A percentile compares a stretch with the other conserved stretches of the same genome.
These are phyloP conservation scores for Phytopythium montanum DNA, from an alignment of 352 stramenopile species.

Conservation along the genomic window DNA sequence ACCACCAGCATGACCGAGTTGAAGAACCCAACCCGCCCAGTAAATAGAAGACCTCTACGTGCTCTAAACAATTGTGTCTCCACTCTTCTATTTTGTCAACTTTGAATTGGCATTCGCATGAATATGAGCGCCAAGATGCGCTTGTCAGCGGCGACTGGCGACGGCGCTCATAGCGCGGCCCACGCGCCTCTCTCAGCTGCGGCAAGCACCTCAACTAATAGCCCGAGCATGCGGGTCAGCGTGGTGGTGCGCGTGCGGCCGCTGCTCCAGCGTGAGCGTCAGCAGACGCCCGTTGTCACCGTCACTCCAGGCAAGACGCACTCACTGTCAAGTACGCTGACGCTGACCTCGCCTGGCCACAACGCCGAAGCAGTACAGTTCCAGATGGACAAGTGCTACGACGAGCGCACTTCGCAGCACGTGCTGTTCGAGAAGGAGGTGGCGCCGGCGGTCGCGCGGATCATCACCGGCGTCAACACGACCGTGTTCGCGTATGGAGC, in stretches of 20 bases:
- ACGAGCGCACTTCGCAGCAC: slow-evolving; percentile 26
- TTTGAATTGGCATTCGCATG: background rate
- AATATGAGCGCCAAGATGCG: background rate
- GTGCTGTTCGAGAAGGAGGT: slow-evolving; percentile 41
- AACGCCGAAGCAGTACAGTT: slow-evolving; percentile 12
- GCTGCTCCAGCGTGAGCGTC: slow-evolving; percentile 21
- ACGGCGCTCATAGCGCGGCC: background rate
- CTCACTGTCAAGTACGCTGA: background rate
- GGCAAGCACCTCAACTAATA: background rate
- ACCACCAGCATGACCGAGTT: background rate
- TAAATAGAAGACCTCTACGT: slow-evolving; percentile 12
- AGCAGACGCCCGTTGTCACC: slow-evolving; percentile 16
- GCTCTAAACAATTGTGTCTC: background rate
- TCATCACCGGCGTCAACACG: slow-evolving; percentile 42
- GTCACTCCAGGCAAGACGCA: background rate
- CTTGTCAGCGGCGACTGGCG: background rate
- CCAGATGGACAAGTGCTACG: slow-evolving; percentile 43
- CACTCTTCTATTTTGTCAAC: background rate
- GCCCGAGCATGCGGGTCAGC: slow-evolving; percentile 20
- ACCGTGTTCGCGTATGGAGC: slow-evolving; percentile 60
- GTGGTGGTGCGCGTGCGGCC: slow-evolving; percentile 45
- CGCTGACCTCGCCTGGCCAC: background rate
- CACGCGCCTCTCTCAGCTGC: background rate
- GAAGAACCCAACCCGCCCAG: background rate
- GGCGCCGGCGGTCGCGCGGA: slow-evolving; percentile 22